Conservation (phyloP, 176 grass and related monocot species). For the Zoysia pacifica region DNA sequence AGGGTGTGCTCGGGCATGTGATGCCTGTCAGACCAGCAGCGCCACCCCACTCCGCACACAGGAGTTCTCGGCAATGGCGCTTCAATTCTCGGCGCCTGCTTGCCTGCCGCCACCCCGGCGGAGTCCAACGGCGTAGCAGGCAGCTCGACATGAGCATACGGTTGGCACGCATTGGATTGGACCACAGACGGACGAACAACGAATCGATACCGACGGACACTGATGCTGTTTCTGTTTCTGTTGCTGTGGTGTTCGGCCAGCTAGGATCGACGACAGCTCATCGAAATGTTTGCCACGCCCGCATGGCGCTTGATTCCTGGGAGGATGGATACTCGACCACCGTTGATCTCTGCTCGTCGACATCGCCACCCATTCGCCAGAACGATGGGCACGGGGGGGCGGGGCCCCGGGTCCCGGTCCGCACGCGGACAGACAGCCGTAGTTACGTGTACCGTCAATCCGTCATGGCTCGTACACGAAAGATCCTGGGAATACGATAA, state of each 20-base stretch:
- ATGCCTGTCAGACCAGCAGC: conserved; percentile 40
- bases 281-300: background rate
- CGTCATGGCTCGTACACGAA: background rate
- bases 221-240: background rate
- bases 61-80: background rate
- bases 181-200: background rate
- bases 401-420: background rate
- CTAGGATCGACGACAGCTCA: conserved; percentile 22
- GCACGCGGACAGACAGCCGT: background rate
- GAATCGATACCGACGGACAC: background rate
- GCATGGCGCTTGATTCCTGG: background rate
- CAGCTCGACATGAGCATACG: too few species aligned
- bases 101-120: background rate
- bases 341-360: background rate
- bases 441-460: background rate
- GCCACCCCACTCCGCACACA: background rate
- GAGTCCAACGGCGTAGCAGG: background rate
- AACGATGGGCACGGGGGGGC: background rate
- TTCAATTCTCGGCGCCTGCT: background rate
- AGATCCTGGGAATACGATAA: conserved; percentile 4
- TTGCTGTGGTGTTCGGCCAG: background rate
- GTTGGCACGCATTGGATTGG: background rate
- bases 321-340: background rate
- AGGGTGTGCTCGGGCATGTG: conserved; percentile 50
- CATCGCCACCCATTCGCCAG: background rate